These are phyloP conservation scores for Kodamaea sp. DNA, from an alignment of 1,139 yeast species.

Conservation along the genomic window DNA sequence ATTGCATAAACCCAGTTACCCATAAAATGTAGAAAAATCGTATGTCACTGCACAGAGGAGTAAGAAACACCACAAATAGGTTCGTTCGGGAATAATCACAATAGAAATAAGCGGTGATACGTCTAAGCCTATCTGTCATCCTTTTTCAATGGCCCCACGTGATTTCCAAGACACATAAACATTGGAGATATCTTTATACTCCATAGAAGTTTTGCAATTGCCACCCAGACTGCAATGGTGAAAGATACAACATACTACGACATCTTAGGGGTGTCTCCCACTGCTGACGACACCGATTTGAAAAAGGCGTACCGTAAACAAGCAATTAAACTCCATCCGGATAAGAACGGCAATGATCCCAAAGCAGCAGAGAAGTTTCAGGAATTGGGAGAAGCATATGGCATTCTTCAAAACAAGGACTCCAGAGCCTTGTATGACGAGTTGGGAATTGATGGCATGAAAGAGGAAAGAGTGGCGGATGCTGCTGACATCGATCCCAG, in stretches of 20 bases:
- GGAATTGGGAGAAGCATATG: conserved; percentile 44
- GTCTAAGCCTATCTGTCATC: too few relatives aligned
- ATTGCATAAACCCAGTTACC: neutral
- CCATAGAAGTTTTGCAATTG: too few relatives aligned
- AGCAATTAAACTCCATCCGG: conserved; percentile 30
- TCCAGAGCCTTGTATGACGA: conserved; percentile 44
- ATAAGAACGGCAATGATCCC: conserved; percentile 29
- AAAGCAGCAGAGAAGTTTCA: conserved; percentile 30
- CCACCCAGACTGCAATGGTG: conserved; percentile 19
- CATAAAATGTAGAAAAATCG: neutral
- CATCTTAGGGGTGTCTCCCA: conserved; percentile 21
- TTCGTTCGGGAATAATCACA: too few relatives aligned
- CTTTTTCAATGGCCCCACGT: too few relatives aligned
- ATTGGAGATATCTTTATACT: too few relatives aligned
- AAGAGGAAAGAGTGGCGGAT: conserved; percentile 22
- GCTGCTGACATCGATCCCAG: conserved; percentile 49
- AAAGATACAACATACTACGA: conserved; percentile 28
- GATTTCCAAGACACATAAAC: too few relatives aligned
- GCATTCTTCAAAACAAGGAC: conserved; percentile 39
- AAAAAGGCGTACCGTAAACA: conserved; percentile 30
- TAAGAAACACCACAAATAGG: too few relatives aligned
- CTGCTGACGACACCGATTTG: conserved; percentile 25
- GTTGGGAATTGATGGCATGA: conserved; percentile 46
- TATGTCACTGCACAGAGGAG: neutral
- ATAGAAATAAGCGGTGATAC: too few relatives aligned